These are phyloP conservation scores for Trifolium subterraneum DNA, from an alignment of 306 rosid genomes.

Conservation along the genomic window DNA sequence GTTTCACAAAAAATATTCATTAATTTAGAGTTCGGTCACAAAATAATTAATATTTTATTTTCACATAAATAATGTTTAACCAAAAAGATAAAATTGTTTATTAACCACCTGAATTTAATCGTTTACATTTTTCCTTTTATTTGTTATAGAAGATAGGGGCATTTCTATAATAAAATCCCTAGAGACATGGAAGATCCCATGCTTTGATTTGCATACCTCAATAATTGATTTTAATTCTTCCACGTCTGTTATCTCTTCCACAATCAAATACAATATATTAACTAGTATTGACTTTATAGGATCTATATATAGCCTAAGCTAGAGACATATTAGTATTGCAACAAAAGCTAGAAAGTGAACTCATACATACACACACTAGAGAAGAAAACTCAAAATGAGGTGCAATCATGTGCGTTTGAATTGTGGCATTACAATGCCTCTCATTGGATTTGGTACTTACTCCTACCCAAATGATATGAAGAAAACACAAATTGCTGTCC, in stretches of 20 bases:
- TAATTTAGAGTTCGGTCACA: too few relatives aligned
- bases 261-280: constrained; percentile 27
- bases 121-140: too few relatives aligned
- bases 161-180: constrained; percentile 61
- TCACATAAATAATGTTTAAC: too few relatives aligned
- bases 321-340: constrained; percentile 39
- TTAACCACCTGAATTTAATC: too few relatives aligned
- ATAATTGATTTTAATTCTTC: constrained; percentile 48
- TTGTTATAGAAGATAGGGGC: constrained; percentile 5
- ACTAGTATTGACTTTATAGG: constrained; percentile 46
- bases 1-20: too few relatives aligned
- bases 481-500: constrained; percentile 67
- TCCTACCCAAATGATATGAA: constrained; percentile 66
- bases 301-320: constrained; percentile 54
- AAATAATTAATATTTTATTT: too few relatives aligned
- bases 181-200: constrained; percentile 71
- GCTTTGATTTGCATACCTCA: constrained; percentile 54
- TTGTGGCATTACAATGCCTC: constrained; percentile 79
- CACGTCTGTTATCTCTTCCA: constrained; percentile 38
- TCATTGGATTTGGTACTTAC: constrained; percentile 85
- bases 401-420: constrained; percentile 67
- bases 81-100: too few relatives aligned
- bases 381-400: constrained; percentile 50
- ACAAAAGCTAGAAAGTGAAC: constrained; percentile 18
- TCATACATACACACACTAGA: not conserved